These are phyloP conservation scores for Neurospora sp. DNA, from an alignment of 495 filamentous ascomycete genomes.

Conservation along the genomic window DNA sequence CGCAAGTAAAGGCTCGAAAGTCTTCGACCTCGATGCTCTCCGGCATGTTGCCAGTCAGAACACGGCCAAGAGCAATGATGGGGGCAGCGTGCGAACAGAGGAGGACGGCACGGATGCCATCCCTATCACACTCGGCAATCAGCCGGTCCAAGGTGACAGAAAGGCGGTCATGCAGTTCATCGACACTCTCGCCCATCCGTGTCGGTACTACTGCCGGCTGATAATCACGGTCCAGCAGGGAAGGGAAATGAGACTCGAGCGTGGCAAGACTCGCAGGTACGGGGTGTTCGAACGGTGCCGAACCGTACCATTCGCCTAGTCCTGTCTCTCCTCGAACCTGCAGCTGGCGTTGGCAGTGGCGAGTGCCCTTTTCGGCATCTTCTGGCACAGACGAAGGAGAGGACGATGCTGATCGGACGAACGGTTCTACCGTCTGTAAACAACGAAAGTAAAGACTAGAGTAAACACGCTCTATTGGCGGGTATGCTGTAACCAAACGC, in stretches of 20 bases:
- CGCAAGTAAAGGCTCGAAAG: constrained; percentile 80
- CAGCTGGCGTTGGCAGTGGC: neutral
- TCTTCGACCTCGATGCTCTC: constrained; percentile 58
- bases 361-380: neutral
- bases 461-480: constrained; percentile 68
- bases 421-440: constrained; percentile 73
- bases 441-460: constrained; percentile 86
- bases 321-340: constrained; percentile 62
- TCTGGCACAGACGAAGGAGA: constrained; percentile 3
- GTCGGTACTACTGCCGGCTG: constrained; percentile 52
- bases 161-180: constrained; percentile 67
- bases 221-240: constrained; percentile 43
- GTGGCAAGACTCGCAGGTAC: constrained; percentile 50
- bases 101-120: constrained; percentile 54
- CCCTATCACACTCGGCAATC: constrained; percentile 59
- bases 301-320: constrained; percentile 86
- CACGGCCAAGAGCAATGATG: constrained; percentile 74
- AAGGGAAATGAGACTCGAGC: constrained; percentile 57
- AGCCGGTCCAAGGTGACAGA: constrained; percentile 60
- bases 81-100: constrained; percentile 88
- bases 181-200: constrained; percentile 63
- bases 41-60: constrained; percentile 67
- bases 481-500: constrained; percentile 49
- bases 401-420: constrained; percentile 44
- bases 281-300: constrained; percentile 72